These are phyloP conservation scores for Sordariomycetes sp. DNA, from an alignment of 2,329 filamentous ascomycete species.

Conservation along the genomic window DNA sequence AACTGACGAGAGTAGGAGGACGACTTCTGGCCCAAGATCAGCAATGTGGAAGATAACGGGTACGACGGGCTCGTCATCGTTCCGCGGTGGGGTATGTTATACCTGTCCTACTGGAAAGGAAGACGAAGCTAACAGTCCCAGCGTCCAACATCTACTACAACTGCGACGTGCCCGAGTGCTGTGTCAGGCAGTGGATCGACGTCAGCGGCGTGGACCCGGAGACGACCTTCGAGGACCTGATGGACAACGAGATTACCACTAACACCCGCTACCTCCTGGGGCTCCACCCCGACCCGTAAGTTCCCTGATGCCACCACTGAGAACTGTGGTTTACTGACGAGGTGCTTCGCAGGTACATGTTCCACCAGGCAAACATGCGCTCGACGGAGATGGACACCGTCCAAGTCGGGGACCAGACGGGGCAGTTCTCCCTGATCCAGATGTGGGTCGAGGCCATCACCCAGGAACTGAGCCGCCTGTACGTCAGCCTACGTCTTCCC, in stretches of 20 bases:
- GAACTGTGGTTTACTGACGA: background rate
- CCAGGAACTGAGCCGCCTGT: conserved; percentile 40
- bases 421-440: conserved; percentile 40
- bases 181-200: conserved; percentile 48
- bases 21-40: conserved; percentile 43
- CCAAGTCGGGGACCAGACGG: conserved; percentile 34
- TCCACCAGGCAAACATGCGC: conserved; percentile 53
- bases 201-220: conserved; percentile 39
- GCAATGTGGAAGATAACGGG: conserved; percentile 37
- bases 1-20: conserved; percentile 20
- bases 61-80: conserved; percentile 45
- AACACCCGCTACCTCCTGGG: conserved; percentile 46
- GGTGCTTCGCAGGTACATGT: conserved; percentile 31
- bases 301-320: background rate
- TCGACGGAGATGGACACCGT: conserved; percentile 33
- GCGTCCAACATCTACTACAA: conserved; percentile 56
- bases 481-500: background rate
- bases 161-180: conserved; percentile 46
- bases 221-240: conserved; percentile 39
- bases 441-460: conserved; percentile 46
- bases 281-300: conserved; percentile 38
- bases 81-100: conserved; percentile 34
- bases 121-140: background rate
- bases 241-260: conserved; percentile 36
- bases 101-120: background rate